Percentiles rank a stretch among this genome's conserved stretches.
Evolutionary conservation across 2,329 filamentous ascomycete species (phyloP).

Genomic region (Onygena corvina): DNA sequence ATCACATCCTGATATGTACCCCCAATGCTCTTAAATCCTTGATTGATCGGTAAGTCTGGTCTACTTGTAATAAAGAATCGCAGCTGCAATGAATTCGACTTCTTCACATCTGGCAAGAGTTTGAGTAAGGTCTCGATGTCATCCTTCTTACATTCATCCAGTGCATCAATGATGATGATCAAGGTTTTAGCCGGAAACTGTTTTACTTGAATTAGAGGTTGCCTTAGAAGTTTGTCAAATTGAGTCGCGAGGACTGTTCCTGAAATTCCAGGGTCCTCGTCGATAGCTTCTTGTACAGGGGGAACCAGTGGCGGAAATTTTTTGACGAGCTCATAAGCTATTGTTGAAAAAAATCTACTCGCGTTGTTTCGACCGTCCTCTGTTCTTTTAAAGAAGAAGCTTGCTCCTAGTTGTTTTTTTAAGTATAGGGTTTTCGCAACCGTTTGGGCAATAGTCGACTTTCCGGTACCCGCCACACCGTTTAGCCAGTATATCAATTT

Average conservation of each 20-base stretch:
- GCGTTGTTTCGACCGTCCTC: slow-evolving; percentile 17
- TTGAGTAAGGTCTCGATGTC: neutral
- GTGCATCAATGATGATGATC: slow-evolving; percentile 10
- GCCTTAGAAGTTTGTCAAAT: slow-evolving; percentile 19
- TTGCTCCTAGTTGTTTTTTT: slow-evolving; percentile 18
- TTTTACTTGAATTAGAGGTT: slow-evolving; percentile 14
- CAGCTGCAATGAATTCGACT: neutral
- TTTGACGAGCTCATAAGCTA: slow-evolving; percentile 13
- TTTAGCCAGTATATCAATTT: slow-evolving; percentile 24
- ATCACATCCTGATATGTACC: slow-evolving; percentile 17
- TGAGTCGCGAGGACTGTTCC: slow-evolving; percentile 20
- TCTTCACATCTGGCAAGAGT: slow-evolving; percentile 1
- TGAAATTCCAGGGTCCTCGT: slow-evolving; percentile 20
- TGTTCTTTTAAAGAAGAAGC: slow-evolving; percentile 24
- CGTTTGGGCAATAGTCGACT: slow-evolving; percentile 8
- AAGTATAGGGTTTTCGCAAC: slow-evolving; percentile 15
- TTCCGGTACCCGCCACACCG: slow-evolving; percentile 22
- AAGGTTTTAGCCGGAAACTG: neutral
- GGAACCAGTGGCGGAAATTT: neutral
- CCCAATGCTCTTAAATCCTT: slow-evolving; percentile 11
- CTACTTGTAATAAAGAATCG: slow-evolving; percentile 9
- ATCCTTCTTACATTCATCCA: slow-evolving; percentile 9
- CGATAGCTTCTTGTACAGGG: slow-evolving; percentile 16
- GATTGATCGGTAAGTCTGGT: slow-evolving; percentile 1
- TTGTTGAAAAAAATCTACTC: slow-evolving; percentile 19